Percentiles rank a stretch among this genome's conserved stretches.
These are phyloP conservation scores for Fraxinus americana DNA, from an alignment of 257 asterid genomes.

Conservation along the genomic window DNA sequence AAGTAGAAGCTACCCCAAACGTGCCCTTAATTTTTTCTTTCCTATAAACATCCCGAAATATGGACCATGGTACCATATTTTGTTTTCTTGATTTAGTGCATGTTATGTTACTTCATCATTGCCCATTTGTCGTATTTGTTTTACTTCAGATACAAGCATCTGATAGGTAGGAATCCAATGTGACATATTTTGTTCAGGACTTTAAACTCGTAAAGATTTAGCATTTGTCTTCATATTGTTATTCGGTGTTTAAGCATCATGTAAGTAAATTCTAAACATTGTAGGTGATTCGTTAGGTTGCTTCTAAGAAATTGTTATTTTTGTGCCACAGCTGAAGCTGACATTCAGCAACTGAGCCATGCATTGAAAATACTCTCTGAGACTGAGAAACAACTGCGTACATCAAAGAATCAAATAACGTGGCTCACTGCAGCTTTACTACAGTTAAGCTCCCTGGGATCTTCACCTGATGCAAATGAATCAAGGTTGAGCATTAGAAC, in stretches of 20 bases:
- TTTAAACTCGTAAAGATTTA: too few species aligned
- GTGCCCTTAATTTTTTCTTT: background rate
- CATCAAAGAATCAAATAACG: slow-evolving; percentile 76
- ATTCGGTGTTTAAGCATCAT: background rate
- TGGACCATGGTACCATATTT: too few species aligned
- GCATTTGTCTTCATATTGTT: background rate
- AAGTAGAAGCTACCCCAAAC: too few species aligned
- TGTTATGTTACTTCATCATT: too few species aligned
- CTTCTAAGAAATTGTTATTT: slow-evolving; percentile 14
- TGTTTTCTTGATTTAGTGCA: too few species aligned
- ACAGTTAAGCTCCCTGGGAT: slow-evolving; percentile 63
- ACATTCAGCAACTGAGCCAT: slow-evolving; percentile 67
- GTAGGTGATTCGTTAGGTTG: background rate
- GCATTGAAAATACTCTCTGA: slow-evolving; percentile 83
- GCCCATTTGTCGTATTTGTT: too few species aligned
- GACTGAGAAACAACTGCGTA: slow-evolving; percentile 80
- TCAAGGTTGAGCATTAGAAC: slow-evolving; percentile 49
- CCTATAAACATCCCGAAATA: too few species aligned
- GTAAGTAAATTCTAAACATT: background rate
- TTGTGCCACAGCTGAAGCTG: slow-evolving; percentile 63
- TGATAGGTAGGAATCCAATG: too few species aligned
- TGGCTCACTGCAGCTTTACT: slow-evolving; percentile 87
- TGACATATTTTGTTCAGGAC: too few species aligned
- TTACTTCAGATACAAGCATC: too few species aligned
- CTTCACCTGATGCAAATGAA: slow-evolving; percentile 43